Conservation (phyloP, 805 yeast genomes). For the Hanseniaspora singularis region DNA sequence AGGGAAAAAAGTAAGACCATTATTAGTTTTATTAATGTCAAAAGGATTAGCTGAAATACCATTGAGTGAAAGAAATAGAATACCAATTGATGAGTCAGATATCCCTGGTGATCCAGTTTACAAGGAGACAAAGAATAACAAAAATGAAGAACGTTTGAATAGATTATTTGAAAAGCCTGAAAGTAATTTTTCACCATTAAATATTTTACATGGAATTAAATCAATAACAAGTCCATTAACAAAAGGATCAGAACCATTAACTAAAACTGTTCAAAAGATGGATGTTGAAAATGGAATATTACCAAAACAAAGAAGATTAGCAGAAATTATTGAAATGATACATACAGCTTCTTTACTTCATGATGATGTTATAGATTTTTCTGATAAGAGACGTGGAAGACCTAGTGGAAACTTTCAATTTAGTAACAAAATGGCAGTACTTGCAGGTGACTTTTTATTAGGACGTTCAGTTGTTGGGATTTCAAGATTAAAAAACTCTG, state of each 20-base stretch:
- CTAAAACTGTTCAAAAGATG: slow-evolving; percentile 34
- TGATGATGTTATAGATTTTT: slow-evolving; percentile 89
- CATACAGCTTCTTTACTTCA: slow-evolving; percentile 92
- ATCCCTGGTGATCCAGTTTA: slow-evolving; percentile 55
- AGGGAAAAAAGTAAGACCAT: slow-evolving; percentile 89
- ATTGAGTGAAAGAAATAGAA: slow-evolving; percentile 48
- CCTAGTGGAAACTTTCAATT: slow-evolving; percentile 89
- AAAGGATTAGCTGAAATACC: slow-evolving; percentile 76
- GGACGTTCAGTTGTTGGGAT: slow-evolving; percentile 96
- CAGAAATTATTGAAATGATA: slow-evolving; percentile 96
- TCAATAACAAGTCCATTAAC: slow-evolving; percentile 77
- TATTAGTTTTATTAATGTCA: slow-evolving; percentile 70
- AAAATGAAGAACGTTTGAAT: slow-evolving; percentile 30
- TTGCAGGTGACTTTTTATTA: slow-evolving; percentile 89
- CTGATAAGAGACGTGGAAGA: slow-evolving; percentile 79
- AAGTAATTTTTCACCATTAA: slow-evolving; percentile 56
- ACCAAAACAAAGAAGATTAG: slow-evolving; percentile 89
- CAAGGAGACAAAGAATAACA: slow-evolving; percentile 34
- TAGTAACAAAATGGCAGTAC: slow-evolving; percentile 92
- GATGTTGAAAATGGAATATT: slow-evolving; percentile 60
- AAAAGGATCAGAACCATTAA: slow-evolving; percentile 57
- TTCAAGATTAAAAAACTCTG: slow-evolving; percentile 88
- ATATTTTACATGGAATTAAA: slow-evolving; percentile 76
- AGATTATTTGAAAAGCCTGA: slow-evolving; percentile 47
- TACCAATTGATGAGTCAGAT: slow-evolving; percentile 49